phyloP scores from a whole-genome alignment of 257 asterid species.

The Capsicum chinense region DNA sequence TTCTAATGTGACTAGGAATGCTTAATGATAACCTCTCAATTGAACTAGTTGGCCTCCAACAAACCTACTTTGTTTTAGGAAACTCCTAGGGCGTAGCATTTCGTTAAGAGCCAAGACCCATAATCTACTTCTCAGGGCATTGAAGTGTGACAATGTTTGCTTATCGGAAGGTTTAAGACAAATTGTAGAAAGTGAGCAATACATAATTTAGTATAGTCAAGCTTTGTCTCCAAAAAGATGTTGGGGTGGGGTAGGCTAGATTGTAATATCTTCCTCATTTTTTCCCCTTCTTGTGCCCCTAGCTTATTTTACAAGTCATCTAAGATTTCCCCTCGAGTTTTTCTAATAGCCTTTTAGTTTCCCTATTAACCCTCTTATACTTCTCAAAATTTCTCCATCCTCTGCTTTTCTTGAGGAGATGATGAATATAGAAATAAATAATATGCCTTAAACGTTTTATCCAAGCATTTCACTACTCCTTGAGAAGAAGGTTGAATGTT shows the following conservation, averaged over 20 bases:
- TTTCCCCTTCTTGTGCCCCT: neutral
- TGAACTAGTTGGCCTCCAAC: neutral
- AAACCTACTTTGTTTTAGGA: neutral
- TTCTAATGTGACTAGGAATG: neutral
- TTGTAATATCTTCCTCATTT: neutral
- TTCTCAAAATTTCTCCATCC: neutral
- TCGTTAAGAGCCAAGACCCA: neutral
- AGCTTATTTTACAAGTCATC: neutral
- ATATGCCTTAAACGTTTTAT: neutral
- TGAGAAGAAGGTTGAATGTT: neutral
- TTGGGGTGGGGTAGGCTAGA: neutral
- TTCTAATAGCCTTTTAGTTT: neutral
- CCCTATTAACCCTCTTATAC: neutral
- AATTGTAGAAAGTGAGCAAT: neutral
- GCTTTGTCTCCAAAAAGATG: neutral
- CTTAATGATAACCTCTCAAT: neutral
- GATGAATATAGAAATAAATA: neutral
- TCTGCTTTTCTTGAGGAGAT: neutral
- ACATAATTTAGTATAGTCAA: neutral
- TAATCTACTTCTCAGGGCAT: too few relatives aligned
- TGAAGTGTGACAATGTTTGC: neutral
- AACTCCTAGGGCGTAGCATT: neutral
- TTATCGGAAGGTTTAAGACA: neutral
- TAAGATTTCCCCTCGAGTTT: neutral
- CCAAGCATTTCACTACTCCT: neutral